These are phyloP conservation scores for Cucumis cinereus DNA, from an alignment of 306 rosid genomes.

Conservation along the genomic window DNA sequence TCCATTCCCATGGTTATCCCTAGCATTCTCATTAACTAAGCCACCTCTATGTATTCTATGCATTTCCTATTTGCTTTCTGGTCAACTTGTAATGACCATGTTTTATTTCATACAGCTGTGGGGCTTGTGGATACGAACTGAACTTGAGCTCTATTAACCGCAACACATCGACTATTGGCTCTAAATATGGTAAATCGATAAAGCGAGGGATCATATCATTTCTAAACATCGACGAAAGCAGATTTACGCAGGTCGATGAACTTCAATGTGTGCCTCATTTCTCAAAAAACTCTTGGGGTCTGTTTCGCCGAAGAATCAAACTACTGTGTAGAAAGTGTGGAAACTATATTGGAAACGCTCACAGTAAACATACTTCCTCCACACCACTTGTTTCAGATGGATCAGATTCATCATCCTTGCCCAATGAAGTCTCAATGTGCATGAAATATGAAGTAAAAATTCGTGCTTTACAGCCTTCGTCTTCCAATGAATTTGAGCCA, in stretches of 20 bases:
- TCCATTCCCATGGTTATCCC: background rate
- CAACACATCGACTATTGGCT: slow-evolving; percentile 58
- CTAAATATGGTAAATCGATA: slow-evolving; percentile 77
- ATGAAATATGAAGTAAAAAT: slow-evolving; percentile 54
- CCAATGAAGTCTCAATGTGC: slow-evolving; percentile 17
- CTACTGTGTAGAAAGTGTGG: slow-evolving; percentile 87
- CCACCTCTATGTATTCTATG: background rate
- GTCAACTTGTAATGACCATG: background rate
- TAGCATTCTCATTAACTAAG: background rate
- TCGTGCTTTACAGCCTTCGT: slow-evolving; percentile 72
- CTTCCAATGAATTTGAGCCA: slow-evolving; percentile 32
- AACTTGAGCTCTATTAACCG: slow-evolving; percentile 64
- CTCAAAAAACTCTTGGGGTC: slow-evolving; percentile 55
- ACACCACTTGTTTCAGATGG: slow-evolving; percentile 26
- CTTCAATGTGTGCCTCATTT: slow-evolving; percentile 56
- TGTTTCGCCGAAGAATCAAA: slow-evolving; percentile 58
- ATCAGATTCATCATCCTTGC: slow-evolving; percentile 35
- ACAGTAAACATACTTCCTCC: slow-evolving; percentile 25
- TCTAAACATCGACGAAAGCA: slow-evolving; percentile 58
- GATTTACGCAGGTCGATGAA: slow-evolving; percentile 68
- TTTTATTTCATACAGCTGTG: slow-evolving; percentile 52
- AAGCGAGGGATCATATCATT: slow-evolving; percentile 78
- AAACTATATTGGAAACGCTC: slow-evolving; percentile 57
- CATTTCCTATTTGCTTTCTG: background rate
- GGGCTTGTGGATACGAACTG: slow-evolving; percentile 71